Evolutionary conservation across 2,329 filamentous ascomycete species (phyloP).

Genomic region (Ciborinia camelliae): DNA sequence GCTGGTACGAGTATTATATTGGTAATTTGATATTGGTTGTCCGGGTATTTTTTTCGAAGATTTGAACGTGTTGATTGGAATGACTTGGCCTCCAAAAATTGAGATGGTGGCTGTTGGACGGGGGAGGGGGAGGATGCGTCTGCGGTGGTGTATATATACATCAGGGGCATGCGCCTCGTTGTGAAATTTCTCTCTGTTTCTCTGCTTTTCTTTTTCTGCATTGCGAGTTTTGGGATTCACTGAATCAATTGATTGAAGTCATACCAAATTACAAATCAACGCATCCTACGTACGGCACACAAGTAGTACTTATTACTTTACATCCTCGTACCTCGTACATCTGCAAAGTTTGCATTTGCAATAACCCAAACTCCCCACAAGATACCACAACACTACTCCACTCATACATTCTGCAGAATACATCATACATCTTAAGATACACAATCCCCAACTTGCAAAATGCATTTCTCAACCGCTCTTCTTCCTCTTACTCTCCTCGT

Average conservation of each 20-base stretch:
- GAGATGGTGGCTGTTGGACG: constrained; percentile 3
- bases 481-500: constrained; percentile 32
- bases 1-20: not conserved
- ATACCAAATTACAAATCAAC: not conserved
- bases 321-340: not conserved
- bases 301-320: not conserved
- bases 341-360: not conserved
- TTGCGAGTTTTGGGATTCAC: not conserved
- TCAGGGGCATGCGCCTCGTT: not conserved
- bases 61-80: constrained; percentile 2
- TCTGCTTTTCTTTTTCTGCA: not conserved
- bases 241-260: not conserved
- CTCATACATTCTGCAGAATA: no score
- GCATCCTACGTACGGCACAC: not conserved
- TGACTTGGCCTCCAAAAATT: not conserved
- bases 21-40: constrained; percentile 1
- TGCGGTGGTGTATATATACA: not conserved
- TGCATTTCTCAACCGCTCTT: constrained; percentile 23
- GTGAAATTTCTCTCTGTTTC: not conserved
- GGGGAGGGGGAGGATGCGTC: not conserved
- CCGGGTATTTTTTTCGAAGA: not conserved
- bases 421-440: not conserved
- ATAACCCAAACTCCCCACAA: no score
- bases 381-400: no score
- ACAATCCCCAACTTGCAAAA: constrained; percentile 9